Conservation (phyloP, 148 eudicot genomes). For the Polygonum maritimum region DNA sequence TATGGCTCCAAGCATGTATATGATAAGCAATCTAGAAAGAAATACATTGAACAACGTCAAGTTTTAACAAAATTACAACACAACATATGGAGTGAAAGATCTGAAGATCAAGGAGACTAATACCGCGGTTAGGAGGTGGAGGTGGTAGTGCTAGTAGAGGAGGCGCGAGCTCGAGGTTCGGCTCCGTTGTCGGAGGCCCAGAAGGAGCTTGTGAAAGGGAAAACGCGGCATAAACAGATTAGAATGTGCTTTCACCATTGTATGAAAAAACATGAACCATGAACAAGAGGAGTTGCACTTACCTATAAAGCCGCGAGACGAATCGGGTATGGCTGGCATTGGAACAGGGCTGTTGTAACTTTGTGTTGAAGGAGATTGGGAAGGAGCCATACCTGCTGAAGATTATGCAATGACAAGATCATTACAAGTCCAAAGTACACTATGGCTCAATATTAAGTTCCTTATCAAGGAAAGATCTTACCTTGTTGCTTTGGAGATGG, state of each 20-base stretch:
- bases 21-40: conserved; percentile 54
- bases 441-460: background rate
- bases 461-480: conserved; percentile 4
- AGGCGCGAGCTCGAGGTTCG: conserved; percentile 29
- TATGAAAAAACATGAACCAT: background rate
- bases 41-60: conserved; percentile 5
- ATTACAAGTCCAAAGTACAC: background rate
- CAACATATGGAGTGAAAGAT: conserved; percentile 7
- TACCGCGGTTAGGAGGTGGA: conserved; percentile 85
- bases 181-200: conserved; percentile 37
- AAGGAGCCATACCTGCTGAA: conserved; percentile 19
- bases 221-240: conserved; percentile 14
- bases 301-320: conserved; percentile 21
- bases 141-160: conserved; percentile 64
- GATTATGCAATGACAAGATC: conserved; percentile 17
- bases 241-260: conserved; percentile 7
- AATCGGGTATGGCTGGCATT: conserved; percentile 14
- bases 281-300: conserved; percentile 15
- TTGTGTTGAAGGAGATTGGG: conserved; percentile 19
- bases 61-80: background rate
- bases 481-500: conserved; percentile 15
- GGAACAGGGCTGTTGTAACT: conserved; percentile 18
- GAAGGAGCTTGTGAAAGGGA: conserved; percentile 48
- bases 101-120: background rate
- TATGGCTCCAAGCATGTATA: conserved; percentile 61